A percentile compares a stretch with the other conserved stretches of the same genome.
phyloP scores from a whole-genome alignment of 164 flowering plant genomes.

The Dillenia suffruticosa region DNA sequence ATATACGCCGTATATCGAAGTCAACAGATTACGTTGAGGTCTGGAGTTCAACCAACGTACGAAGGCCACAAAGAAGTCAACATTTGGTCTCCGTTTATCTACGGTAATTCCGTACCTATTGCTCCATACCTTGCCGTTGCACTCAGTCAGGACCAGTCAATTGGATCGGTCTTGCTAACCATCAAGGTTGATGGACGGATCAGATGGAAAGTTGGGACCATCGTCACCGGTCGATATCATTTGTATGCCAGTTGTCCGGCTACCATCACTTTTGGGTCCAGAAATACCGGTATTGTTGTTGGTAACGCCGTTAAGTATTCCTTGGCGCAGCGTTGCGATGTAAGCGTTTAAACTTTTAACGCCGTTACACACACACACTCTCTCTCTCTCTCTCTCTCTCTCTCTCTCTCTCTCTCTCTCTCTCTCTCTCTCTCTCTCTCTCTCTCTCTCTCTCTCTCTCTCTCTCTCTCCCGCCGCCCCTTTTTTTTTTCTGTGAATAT shows the following conservation, averaged over 20 bases:
- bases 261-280: too few species aligned
- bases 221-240: conserved; percentile 14
- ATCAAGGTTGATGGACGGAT: conserved; percentile 13
- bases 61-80: conserved; percentile 14
- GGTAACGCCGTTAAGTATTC: not conserved
- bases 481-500: too few species aligned
- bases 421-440: too few species aligned
- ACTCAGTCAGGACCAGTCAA: conserved; percentile 6
- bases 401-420: too few species aligned
- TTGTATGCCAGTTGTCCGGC: conserved; percentile 10
- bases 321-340: not conserved
- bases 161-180: conserved; percentile 4
- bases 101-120: conserved; percentile 8
- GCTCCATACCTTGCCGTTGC: conserved; percentile 13
- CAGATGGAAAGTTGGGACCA: conserved; percentile 20
- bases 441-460: too few species aligned
- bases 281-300: not conserved
- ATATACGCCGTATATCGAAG: conserved; percentile 13
- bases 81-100: conserved; percentile 18
- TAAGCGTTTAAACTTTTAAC: not conserved
- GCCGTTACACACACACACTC: too few species aligned
- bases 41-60: conserved; percentile 3
- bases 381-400: too few species aligned
- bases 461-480: too few species aligned
- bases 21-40: conserved; percentile 19